Evolutionary conservation across 2,329 filamentous ascomycete species (phyloP).

Genomic region (Dactylellina leptospora): DNA sequence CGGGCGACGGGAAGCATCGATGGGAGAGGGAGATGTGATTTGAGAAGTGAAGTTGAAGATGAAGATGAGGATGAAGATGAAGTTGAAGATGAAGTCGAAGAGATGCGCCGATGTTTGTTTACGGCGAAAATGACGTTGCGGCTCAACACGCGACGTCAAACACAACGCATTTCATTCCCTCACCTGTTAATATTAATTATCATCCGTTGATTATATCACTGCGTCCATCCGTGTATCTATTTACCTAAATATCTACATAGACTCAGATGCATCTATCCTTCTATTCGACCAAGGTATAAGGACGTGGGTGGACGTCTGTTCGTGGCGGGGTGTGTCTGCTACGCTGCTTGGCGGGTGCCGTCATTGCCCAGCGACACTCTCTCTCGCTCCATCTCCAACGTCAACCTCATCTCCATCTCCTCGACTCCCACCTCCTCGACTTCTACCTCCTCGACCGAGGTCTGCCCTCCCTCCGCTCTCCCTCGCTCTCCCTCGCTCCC

Average conservation of each 20-base stretch:
- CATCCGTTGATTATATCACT: too few species aligned
- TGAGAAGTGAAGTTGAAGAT: slow-evolving; percentile 35
- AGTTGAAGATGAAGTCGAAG: neutral
- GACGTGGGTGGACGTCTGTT: too few species aligned
- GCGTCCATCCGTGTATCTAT: too few species aligned
- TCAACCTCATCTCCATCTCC: slow-evolving; percentile 1
- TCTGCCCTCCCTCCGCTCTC: slow-evolving; percentile 4
- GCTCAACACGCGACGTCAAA: slow-evolving; percentile 1
- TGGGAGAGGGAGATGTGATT: slow-evolving; percentile 63
- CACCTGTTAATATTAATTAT: too few species aligned
- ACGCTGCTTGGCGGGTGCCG: neutral
- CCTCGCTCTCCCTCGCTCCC: neutral
- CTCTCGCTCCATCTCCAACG: slow-evolving; percentile 1
- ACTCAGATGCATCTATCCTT: too few species aligned
- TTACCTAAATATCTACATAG: too few species aligned
- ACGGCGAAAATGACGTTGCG: neutral
- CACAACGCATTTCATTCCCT: neutral
- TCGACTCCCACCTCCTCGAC: neutral
- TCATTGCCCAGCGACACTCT: neutral
- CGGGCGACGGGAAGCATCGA: slow-evolving; percentile 74
- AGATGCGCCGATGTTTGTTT: neutral
- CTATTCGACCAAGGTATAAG: too few species aligned
- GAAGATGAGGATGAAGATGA: neutral
- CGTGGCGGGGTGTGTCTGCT: too few species aligned
- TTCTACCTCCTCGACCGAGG: neutral